Percentiles rank a stretch among this genome's conserved stretches.
These are phyloP conservation scores for Cryomyces antarcticus DNA, from an alignment of 495 filamentous ascomycete species.

Conservation along the genomic window DNA sequence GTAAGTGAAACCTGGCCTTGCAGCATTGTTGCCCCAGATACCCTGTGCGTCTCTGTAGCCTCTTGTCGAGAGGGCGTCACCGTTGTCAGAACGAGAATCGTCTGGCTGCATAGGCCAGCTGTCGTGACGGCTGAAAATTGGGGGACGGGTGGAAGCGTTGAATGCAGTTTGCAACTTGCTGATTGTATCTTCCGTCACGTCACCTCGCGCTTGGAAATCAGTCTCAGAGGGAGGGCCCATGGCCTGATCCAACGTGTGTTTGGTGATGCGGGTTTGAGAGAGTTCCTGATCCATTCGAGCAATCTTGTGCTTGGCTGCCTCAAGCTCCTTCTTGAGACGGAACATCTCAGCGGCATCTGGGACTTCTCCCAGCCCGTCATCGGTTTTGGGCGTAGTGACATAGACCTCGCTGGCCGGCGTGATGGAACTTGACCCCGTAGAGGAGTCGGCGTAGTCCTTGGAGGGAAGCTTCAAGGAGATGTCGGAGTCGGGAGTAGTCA, in stretches of 20 bases:
- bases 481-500: conserved; percentile 2
- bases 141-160: conserved; percentile 31
- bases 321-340: conserved; percentile 51
- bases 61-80: conserved; percentile 39
- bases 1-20: no score
- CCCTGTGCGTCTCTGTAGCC: conserved; percentile 39
- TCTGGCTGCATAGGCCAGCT: conserved; percentile 33
- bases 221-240: conserved; percentile 40
- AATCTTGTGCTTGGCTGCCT: conserved; percentile 60
- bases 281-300: conserved; percentile 69
- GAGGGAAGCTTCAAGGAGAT: conserved; percentile 8
- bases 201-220: conserved; percentile 25
- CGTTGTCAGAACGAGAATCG: conserved; percentile 43
- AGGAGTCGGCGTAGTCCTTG: conserved; percentile 23
- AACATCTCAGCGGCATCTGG: conserved; percentile 27
- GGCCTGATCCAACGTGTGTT: conserved; percentile 54
- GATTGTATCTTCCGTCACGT: conserved; percentile 32
- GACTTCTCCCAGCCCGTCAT: conserved; percentile 20
- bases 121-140: conserved; percentile 29
- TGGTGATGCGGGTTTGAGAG: conserved; percentile 52
- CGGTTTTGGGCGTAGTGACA: conserved; percentile 21
- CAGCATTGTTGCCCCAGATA: conserved; percentile 34
- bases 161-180: conserved; percentile 31
- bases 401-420: conserved; percentile 36
- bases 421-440: conserved; percentile 31